Conservation (phyloP, 1,284 basidiomycete genomes). For the Malassezia caprae region DNA sequence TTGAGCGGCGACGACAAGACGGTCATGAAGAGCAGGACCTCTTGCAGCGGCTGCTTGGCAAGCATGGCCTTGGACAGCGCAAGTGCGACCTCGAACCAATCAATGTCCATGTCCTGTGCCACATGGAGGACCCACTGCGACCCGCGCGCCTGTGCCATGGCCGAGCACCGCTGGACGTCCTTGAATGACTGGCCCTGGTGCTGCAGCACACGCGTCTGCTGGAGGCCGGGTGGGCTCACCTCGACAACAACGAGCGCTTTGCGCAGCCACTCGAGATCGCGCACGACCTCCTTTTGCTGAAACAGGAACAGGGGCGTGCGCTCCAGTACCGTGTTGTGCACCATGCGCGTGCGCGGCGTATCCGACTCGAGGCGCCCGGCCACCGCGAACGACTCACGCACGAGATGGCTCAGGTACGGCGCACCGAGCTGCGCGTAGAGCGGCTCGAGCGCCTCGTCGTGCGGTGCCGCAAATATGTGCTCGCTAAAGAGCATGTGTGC, state of each 20-base stretch:
- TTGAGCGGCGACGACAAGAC: conserved; percentile 80
- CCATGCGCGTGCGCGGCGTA: conserved; percentile 28
- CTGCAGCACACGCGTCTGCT: conserved; percentile 32
- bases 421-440: conserved; percentile 53
- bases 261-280: conserved; percentile 64
- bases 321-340: conserved; percentile 59
- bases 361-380: conserved; percentile 48
- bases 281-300: conserved; percentile 64
- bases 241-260: conserved; percentile 54
- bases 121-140: conserved; percentile 63
- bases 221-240: conserved; percentile 33
- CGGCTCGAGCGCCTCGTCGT: conserved; percentile 65
- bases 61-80: conserved; percentile 39
- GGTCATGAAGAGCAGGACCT: conserved; percentile 68
- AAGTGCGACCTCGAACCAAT: conserved; percentile 66
- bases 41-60: conserved; percentile 38
- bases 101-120: conserved; percentile 63
- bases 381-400: conserved; percentile 65
- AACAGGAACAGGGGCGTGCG: conserved; percentile 82
- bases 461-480: conserved; percentile 64
- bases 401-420: conserved; percentile 59
- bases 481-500: conserved; percentile 46
- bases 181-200: conserved; percentile 26
- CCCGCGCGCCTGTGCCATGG: conserved; percentile 49
- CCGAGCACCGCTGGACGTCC: conserved; percentile 40